Evolutionary conservation across 1,139 yeast species (phyloP), one percentile per base, ranked within the genome.

Genomic region (Blastobotrys illinoisensis): DNA sequence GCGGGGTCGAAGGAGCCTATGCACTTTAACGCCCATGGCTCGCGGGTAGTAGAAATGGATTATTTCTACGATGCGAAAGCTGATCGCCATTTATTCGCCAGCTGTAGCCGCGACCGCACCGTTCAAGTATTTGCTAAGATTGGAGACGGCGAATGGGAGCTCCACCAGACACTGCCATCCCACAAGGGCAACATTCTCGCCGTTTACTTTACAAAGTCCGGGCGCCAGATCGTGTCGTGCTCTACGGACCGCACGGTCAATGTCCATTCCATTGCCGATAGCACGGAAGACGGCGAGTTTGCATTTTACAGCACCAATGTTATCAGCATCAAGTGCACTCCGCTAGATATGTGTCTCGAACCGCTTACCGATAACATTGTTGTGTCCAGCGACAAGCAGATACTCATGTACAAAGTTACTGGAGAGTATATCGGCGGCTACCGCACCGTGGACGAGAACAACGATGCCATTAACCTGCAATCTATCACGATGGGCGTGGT

Each of bases 171-270:
- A 0, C 64, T 83, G 20, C 78, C 80, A 0, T 69, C 77, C 2
- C 88, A 84, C 62, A 80, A 79, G 53, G 86, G 83, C 0, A 82
- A 80, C 60, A 66, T 83, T 13, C 55, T 77, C 7, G 72, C 75
- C 36, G 65, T 80, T 1, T 58, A 64, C 9, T 67, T 72, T 47
- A 49, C 69, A 0, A 61, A 57, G 11, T 60, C 64, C 26, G 66
- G 74, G 2, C 64, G 65, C 1, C 69, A 67, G 48, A 64, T 84
- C 1, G 76, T 73, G 54, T 82, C 81, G 0, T 76, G 85, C 51
- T 82, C 88, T 0, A 73, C 82, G 1, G 88, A 84, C 64, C 68
- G 88, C 58, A 79, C 84, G 0, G 64, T 83, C 0, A 77, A 85
- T 0, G 68, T 82, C 2, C 86, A 83, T 64, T 70, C 67, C 47